A percentile compares a stretch with the other conserved stretches of the same genome.
Evolutionary conservation across 2,329 filamentous ascomycete genomes (phyloP).

Genomic region (Colletotrichum incanum): DNA sequence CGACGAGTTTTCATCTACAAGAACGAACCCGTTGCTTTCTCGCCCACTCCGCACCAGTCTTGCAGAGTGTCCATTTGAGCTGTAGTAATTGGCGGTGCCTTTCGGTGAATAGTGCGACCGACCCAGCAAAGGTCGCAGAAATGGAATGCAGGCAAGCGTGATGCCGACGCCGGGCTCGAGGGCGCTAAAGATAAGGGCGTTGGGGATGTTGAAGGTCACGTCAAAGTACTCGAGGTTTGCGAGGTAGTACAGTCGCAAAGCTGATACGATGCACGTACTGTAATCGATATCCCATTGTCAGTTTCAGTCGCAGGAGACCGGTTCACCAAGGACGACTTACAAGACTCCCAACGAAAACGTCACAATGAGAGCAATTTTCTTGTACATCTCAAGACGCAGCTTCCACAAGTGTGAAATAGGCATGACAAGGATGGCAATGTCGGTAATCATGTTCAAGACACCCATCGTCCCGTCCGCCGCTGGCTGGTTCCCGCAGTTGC

Average conservation of each 20-base stretch:
- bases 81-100: conserved; percentile 36
- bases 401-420: conserved; percentile 48
- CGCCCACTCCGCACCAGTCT: neutral
- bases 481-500: conserved; percentile 48
- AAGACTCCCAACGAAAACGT: conserved; percentile 54
- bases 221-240: conserved; percentile 51
- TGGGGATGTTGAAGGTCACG: conserved; percentile 53
- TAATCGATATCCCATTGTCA: neutral
- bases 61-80: neutral
- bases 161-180: conserved; percentile 58
- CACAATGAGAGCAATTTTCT: conserved; percentile 50
- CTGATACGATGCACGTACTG: conserved; percentile 55
- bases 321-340: conserved; percentile 45
- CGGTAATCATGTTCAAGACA: conserved; percentile 47
- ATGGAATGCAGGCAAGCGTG: conserved; percentile 57
- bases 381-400: conserved; percentile 48
- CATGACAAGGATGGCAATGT: conserved; percentile 47
- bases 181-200: conserved; percentile 54
- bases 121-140: conserved; percentile 57
- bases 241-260: conserved; percentile 54
- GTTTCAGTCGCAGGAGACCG: neutral
- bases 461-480: conserved; percentile 51
- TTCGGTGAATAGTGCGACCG: conserved; percentile 41
- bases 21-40: conserved; percentile 15
- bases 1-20: conserved; percentile 9